Conservation (phyloP, 345 rosid genomes). For the Bruguiera gymnorhiza region DNA sequence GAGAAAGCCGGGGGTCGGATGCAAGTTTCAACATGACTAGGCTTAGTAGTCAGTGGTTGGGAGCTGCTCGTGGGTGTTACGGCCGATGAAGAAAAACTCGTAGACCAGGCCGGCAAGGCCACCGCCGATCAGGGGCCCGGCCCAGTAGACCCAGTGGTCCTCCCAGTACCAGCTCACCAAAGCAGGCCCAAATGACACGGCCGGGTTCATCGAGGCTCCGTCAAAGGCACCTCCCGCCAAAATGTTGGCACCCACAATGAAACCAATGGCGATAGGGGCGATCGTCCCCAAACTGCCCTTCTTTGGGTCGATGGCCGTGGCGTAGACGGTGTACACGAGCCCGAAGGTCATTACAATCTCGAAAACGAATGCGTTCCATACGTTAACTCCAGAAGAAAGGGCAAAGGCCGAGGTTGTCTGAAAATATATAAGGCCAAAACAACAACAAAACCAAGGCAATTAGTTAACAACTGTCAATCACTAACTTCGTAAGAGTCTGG, state of each 20-base stretch:
- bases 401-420: constrained; percentile 66
- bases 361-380: constrained; percentile 70
- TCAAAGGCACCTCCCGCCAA: constrained; percentile 84
- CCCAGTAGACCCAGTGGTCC: constrained; percentile 96
- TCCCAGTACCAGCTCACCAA: constrained; percentile 88
- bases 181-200: constrained; percentile 91
- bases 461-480: background rate
- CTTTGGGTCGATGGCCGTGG: constrained; percentile 88
- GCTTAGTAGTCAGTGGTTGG: constrained; percentile 67
- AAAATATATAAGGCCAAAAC: constrained; percentile 1
- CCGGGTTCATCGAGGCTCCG: constrained; percentile 99
- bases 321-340: constrained; percentile 83
- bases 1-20: constrained; percentile 8
- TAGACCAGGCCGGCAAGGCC: constrained; percentile 78
- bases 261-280: constrained; percentile 85
- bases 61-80: constrained; percentile 58
- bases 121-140: constrained; percentile 80
- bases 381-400: constrained; percentile 69
- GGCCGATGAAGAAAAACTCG: constrained; percentile 58
- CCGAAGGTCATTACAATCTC: constrained; percentile 98
- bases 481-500: background rate
- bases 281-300: constrained; percentile 64
- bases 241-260: constrained; percentile 87
- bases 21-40: background rate
- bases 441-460: background rate